phyloP scores from a whole-genome alignment of 345 rosid genomes.

The Adansonia digitata region DNA sequence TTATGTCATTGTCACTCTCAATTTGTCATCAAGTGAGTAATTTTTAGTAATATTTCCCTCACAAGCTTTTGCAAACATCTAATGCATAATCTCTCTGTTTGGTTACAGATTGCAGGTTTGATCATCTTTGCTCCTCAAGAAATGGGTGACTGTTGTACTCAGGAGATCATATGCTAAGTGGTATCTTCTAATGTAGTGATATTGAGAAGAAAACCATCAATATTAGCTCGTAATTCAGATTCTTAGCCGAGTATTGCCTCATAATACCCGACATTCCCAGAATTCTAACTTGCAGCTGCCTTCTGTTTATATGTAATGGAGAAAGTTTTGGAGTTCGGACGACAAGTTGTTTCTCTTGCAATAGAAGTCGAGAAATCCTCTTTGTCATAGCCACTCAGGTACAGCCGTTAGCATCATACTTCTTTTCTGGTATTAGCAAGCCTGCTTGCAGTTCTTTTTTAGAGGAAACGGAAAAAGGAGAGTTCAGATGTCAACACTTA shows the following conservation, averaged over 20 bases:
- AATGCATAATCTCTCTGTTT: neutral
- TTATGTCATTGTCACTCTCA: neutral
- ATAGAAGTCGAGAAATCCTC: neutral
- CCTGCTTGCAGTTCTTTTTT: neutral
- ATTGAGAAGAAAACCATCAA: neutral
- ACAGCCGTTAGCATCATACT: neutral
- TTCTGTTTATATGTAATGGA: neutral
- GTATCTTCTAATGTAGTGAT: neutral
- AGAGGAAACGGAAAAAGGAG: neutral
- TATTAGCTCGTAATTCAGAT: neutral
- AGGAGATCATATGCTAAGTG: neutral
- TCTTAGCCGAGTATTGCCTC: neutral
- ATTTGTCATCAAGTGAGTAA: neutral
- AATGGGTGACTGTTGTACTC: neutral
- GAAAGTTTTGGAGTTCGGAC: neutral
- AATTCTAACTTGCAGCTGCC: neutral
- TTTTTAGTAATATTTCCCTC: neutral
- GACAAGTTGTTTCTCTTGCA: neutral
- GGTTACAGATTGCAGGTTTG: neutral
- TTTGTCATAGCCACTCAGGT: neutral
- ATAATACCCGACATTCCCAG: neutral
- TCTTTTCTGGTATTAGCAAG: neutral
- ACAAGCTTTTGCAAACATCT: neutral
- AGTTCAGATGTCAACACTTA: neutral
- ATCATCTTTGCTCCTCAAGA: neutral